A percentile compares a stretch with the other conserved stretches of the same genome.
Conservation (phyloP, 2,329 filamentous ascomycete species). For the Knoxdaviesia proteae region DNA sequence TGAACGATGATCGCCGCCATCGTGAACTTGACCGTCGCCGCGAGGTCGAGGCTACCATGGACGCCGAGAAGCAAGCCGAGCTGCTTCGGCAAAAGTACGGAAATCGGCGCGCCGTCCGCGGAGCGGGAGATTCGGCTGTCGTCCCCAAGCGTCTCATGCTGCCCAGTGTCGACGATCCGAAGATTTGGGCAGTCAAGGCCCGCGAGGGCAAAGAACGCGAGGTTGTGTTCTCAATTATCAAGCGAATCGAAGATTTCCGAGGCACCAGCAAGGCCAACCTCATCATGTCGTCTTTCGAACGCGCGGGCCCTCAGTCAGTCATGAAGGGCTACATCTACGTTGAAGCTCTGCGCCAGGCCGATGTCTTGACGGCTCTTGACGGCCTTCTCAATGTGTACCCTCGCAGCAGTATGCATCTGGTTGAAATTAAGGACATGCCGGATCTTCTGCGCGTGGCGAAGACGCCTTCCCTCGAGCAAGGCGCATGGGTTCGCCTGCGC, state of each 20-base stretch:
- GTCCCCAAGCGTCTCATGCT: slow-evolving; percentile 73
- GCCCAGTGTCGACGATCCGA: slow-evolving; percentile 84
- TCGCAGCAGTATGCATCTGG: slow-evolving; percentile 64
- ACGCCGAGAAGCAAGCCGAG: slow-evolving; percentile 84
- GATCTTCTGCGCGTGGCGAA: slow-evolving; percentile 83
- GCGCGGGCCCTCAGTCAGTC: slow-evolving; percentile 50
- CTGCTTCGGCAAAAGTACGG: slow-evolving; percentile 76
- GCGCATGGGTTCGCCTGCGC: slow-evolving; percentile 79
- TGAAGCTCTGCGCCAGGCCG: slow-evolving; percentile 70
- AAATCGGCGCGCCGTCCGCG: slow-evolving; percentile 45
- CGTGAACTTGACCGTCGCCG: slow-evolving; percentile 84
- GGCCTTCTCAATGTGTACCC: slow-evolving; percentile 80
- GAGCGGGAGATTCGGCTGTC: slow-evolving; percentile 48
- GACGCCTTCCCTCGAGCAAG: slow-evolving; percentile 63
- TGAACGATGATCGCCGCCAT: slow-evolving; percentile 80
- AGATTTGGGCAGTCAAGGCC: slow-evolving; percentile 85
- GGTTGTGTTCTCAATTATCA: slow-evolving; percentile 71
- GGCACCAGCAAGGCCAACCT: slow-evolving; percentile 61
- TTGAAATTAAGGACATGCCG: slow-evolving; percentile 94
- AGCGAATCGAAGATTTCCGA: slow-evolving; percentile 62
- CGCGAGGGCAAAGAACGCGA: slow-evolving; percentile 93
- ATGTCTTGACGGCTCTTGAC: slow-evolving; percentile 66
- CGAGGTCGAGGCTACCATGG: slow-evolving; percentile 69
- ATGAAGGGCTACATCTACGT: slow-evolving; percentile 96
- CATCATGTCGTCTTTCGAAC: slow-evolving; percentile 83